Percentiles rank a stretch among this genome's conserved stretches.
Conservation (phyloP, 2,329 filamentous ascomycete genomes). For the Claviceps arundinis region DNA sequence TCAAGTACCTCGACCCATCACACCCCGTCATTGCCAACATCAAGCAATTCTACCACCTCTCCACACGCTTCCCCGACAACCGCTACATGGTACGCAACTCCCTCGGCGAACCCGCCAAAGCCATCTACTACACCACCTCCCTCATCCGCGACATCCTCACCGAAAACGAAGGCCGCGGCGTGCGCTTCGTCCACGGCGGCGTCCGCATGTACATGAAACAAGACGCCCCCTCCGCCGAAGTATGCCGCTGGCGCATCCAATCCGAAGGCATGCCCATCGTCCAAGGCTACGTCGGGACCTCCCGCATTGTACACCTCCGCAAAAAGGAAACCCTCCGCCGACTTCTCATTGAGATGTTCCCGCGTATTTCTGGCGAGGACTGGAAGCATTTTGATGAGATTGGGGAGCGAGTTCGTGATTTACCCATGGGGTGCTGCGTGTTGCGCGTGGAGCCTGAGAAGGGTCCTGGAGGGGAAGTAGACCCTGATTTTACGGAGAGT, state of each 20-base stretch:
- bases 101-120: constrained; percentile 74
- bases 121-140: constrained; percentile 88
- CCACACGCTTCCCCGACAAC: constrained; percentile 71
- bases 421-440: constrained; percentile 86
- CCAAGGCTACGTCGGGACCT: constrained; percentile 75
- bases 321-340: constrained; percentile 68
- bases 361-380: constrained; percentile 62
- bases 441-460: constrained; percentile 66
- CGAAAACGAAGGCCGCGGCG: constrained; percentile 76
- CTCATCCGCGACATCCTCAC: constrained; percentile 75
- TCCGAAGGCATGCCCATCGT: constrained; percentile 85
- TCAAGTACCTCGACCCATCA: constrained; percentile 70
- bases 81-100: constrained; percentile 96
- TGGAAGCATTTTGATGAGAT: constrained; percentile 77
- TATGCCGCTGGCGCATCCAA: constrained; percentile 92
- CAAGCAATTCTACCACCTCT: constrained; percentile 73
- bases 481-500: constrained; percentile 50
- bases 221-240: constrained; percentile 72
- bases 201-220: constrained; percentile 99
- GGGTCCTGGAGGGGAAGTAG: constrained; percentile 14
- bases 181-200: constrained; percentile 92
- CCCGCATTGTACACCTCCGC: constrained; percentile 60
- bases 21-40: constrained; percentile 69
- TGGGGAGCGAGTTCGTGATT: constrained; percentile 63
- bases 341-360: constrained; percentile 93